Base-by-base conservation (phyloP, 1,284 basidiomycete genomes). In the Somion occarium region DNA sequence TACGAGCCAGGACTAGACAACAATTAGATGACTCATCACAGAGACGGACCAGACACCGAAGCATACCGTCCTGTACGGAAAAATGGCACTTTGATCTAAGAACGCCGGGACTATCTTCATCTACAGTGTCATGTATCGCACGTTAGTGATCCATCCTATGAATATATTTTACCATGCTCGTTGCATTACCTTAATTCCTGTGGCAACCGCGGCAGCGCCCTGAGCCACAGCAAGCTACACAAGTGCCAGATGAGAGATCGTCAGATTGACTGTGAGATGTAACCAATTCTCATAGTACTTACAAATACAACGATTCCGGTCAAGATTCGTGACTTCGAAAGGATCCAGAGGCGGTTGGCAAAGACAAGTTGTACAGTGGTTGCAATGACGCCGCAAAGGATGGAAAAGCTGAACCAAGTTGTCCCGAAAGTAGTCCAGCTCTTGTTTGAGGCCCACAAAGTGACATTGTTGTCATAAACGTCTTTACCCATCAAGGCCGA, bases 361-460 rank as follows among this genome's bases (percentile, higher is more conserved):
- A 55, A 63, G 47, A 49, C 60, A 4, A 46, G n/a, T 38, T 61
- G 60, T 11, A 60, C 59, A 27, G 46, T 54, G 9, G 37, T 44
- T 11, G 59, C 54, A n/a, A 59, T 44, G 2, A 62, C 15, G 3
- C 47, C 53, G 37, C 53, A 53, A 52, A 63, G 55, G 30, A 63
- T 46, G 5, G 56, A 49, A 25, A 57, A 51, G 50, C 56, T 56
- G 51, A 63, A 55, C 61, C 61, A 63, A 1, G 49, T 44, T 38
- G 53, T 53, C 44, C 57, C 47, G 27, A 56, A 55, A 3, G 46
- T 23, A 38, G 45, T 39, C 5, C 59, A 37, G 24, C 44, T 41
- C 2, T 26, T 27, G 2, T 43, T 20, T 44, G 54, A 30, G 3
- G 58, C 61, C 37, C 51, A 61, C 12, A 48, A 34, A 44, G 56